Percentiles rank a stretch among this genome's conserved stretches.
Evolutionary conservation across 148 eudicot species (phyloP).

Genomic region (Heliamphora exappendiculata): DNA sequence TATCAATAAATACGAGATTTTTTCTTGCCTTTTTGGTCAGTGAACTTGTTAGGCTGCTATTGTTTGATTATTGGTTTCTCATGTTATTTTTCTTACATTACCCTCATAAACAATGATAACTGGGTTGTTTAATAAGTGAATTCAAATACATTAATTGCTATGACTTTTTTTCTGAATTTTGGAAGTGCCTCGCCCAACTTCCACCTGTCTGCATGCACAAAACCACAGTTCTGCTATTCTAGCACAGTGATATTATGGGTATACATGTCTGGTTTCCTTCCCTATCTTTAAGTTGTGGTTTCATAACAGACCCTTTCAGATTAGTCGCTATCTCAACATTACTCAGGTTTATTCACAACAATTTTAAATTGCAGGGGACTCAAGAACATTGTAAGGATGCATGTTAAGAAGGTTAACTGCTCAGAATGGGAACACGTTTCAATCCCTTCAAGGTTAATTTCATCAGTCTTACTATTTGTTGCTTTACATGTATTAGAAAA

Average conservation of each 20-base stretch:
- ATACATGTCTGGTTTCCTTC: neutral
- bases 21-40: neutral
- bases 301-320: neutral
- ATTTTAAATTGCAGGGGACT: conserved; percentile 57
- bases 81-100: neutral
- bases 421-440: conserved; percentile 76
- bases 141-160: neutral
- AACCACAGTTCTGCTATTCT: neutral
- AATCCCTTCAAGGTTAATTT: conserved; percentile 69
- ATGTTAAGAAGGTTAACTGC: conserved; percentile 49
- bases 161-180: neutral
- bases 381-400: conserved; percentile 66
- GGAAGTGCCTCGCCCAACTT: neutral
- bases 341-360: neutral
- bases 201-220: neutral
- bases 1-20: neutral
- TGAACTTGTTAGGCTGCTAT: neutral
- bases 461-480: neutral
- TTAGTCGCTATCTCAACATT: neutral
- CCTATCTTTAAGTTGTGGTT: neutral
- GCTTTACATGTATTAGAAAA: neutral
- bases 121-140: neutral
- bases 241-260: neutral
- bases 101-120: neutral
- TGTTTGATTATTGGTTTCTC: neutral